These are phyloP conservation scores for Halophytophthora batemanensis DNA, from an alignment of 352 stramenopile species.

Conservation along the genomic window DNA sequence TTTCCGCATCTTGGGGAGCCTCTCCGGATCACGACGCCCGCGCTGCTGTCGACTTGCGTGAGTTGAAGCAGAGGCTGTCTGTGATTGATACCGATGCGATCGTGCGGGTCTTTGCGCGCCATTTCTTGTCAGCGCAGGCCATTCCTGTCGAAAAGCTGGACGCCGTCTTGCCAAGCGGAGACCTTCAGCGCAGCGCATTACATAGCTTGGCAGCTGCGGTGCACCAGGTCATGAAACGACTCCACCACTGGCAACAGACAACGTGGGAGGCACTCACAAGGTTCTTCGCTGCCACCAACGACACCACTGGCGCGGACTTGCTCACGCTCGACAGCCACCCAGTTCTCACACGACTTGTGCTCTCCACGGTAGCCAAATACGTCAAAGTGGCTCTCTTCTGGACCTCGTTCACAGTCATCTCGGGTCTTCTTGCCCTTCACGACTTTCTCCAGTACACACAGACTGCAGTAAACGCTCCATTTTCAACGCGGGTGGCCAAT, in stretches of 20 bases:
- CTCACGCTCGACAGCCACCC: conserved; percentile 57
- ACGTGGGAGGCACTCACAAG: conserved; percentile 45
- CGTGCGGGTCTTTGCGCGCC: conserved; percentile 42
- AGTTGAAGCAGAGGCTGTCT: conserved; percentile 11
- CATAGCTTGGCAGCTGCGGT: conserved; percentile 24
- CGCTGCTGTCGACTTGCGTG: conserved; percentile 1
- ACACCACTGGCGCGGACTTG: conserved; percentile 7
- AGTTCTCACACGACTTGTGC: conserved; percentile 46
- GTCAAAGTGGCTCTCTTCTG: conserved; percentile 64
- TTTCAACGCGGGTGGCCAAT: not conserved
- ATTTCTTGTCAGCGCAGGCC: conserved; percentile 39
- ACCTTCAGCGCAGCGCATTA: conserved; percentile 16
- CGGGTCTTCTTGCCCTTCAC: conserved; percentile 46
- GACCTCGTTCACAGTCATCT: conserved; percentile 41
- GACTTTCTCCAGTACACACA: conserved; percentile 29
- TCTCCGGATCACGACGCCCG: conserved; percentile 1
- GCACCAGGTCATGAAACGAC: conserved; percentile 61
- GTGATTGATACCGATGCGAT: conserved; percentile 26
- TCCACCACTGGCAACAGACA: conserved; percentile 62
- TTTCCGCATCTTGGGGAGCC: conserved; percentile 6
- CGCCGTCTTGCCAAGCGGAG: conserved; percentile 9
- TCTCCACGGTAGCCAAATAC: conserved; percentile 49
- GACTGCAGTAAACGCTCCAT: not conserved
- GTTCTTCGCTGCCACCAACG: conserved; percentile 31
- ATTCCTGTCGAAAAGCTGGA: conserved; percentile 22